Percentiles rank a stretch among this genome's conserved stretches.
These are phyloP conservation scores for Aspergillus hiratsukae DNA, from an alignment of 2,329 filamentous ascomycete genomes.

Conservation along the genomic window DNA sequence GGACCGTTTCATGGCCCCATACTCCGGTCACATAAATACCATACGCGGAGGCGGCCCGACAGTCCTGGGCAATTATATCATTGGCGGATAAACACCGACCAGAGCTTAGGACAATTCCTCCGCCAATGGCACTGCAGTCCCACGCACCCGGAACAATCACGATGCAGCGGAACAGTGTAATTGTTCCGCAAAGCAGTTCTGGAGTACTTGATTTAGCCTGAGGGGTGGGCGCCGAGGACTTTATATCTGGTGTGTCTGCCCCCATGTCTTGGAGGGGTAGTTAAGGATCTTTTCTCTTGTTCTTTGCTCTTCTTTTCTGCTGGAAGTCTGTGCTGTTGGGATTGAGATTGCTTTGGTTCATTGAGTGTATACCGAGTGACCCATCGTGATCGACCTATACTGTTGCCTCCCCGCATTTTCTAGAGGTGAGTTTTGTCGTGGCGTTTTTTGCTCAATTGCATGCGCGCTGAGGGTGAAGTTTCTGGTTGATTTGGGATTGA, in stretches of 20 bases:
- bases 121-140: conserved; percentile 19
- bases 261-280: not conserved
- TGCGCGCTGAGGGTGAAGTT: not conserved
- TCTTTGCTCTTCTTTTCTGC: not conserved
- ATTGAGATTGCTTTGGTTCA: not conserved
- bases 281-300: not conserved
- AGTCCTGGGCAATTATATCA: conserved; percentile 4
- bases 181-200: not conserved
- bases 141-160: conserved; percentile 1
- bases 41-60: conserved; percentile 4
- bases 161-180: not conserved
- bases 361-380: not conserved
- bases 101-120: conserved; percentile 13
- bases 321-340: too few relatives aligned
- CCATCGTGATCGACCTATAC: not conserved
- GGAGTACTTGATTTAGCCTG: not conserved
- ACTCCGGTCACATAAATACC: not conserved
- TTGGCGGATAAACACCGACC: conserved; percentile 21
- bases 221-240: not conserved
- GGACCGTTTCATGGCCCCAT: not conserved
- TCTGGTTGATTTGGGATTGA: not conserved
- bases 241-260: not conserved
- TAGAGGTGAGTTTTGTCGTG: not conserved
- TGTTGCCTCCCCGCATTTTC: not conserved
- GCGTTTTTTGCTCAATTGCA: not conserved